Base-by-base conservation (phyloP, 2,329 filamentous ascomycete genomes). In the Penicillium sp. region DNA sequence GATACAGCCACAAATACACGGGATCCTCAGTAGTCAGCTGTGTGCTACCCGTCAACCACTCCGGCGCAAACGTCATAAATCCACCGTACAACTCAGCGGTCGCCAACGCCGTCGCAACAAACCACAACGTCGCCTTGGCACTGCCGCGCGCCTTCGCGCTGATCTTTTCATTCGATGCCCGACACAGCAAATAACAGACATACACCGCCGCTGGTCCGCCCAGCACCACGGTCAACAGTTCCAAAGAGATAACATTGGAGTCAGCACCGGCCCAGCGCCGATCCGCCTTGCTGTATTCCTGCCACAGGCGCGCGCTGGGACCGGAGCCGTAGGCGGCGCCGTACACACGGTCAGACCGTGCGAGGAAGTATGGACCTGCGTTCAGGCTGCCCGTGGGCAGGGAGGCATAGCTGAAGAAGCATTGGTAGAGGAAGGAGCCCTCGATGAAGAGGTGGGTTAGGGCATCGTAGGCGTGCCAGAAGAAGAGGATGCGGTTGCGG, bases 381-480 rank as follows among this genome's bases (percentile, higher is more conserved):
- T 52, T 62, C 28, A 69, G 57, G n/a, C 69, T 70, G 42, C 76
- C 75, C 7, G 81, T 76, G 8, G 53, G 53, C 42, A 85, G 74
- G 22, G 76, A 70, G 52, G 78, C 77, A 70, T 81, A 87, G 67
- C 84, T 84, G 83, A 93, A 94, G 84, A 98, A 96, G 81, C 92
- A 96, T 80, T 96, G 92, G 83, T 93, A 97, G 26, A 97, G 87
- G 78, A 92, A 98, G 71, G 87, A 89, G 57, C 92, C 93, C 80
- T 98, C 94, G 75, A 98, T 90, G 75, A 92, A 82, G 78, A 96
- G 87, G 81, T 99, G 95, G 71, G 93, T 94, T 46, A 97, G 84
- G 35, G 92, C 92, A 76, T 97, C 93, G 79, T 96, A 96, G 40
- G 91, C 85, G 80, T 97, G 93, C 94, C 94, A 97, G 79, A 96